A percentile compares a stretch with the other conserved stretches of the same genome.
These are phyloP conservation scores for Acacia concinna DNA, from an alignment of 331 rosid species.

Conservation along the genomic window DNA sequence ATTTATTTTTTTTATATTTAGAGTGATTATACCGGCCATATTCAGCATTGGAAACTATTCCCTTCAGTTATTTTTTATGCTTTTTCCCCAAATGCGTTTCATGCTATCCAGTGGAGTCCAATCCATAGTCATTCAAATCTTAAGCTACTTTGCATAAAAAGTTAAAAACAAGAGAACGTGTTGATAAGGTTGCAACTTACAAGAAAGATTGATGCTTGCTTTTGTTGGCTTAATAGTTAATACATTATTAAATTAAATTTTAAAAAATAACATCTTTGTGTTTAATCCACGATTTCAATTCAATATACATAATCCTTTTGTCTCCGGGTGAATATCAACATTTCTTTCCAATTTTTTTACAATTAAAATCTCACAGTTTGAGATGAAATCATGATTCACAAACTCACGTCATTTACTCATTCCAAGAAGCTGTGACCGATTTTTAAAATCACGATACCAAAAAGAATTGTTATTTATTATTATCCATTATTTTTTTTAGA, in stretches of 20 bases:
- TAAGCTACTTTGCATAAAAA: neutral
- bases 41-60: neutral
- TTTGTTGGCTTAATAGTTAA: neutral
- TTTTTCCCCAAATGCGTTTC: neutral
- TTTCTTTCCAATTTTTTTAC: neutral
- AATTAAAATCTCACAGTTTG: neutral
- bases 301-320: neutral
- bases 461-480: neutral
- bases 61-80: neutral
- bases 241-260: neutral
- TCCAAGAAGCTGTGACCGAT: constrained; percentile 14
- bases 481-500: neutral
- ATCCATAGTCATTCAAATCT: neutral
- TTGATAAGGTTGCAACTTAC: neutral
- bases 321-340: neutral
- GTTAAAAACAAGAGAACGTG: too few relatives aligned
- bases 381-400: neutral
- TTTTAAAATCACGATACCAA: neutral
- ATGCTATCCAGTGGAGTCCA: neutral
- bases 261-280: neutral
- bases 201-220: neutral
- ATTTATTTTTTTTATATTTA: neutral
- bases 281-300: neutral
- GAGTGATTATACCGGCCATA: neutral
- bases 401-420: constrained; percentile 31